Evolutionary conservation across 805 yeast genomes (phyloP).

Genomic region (Teunomyces gatunensis): DNA sequence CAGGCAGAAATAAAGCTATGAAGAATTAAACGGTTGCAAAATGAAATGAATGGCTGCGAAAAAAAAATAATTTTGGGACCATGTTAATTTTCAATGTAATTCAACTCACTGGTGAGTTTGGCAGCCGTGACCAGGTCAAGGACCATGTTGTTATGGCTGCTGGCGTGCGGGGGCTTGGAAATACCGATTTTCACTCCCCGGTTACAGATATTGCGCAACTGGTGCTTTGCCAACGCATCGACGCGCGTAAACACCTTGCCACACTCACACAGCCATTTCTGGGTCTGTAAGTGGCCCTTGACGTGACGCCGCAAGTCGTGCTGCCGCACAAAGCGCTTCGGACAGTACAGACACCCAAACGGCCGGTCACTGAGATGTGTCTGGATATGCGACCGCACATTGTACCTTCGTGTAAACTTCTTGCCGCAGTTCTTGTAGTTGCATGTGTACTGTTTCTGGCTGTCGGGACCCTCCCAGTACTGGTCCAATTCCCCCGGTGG

Average conservation of each 20-base stretch:
- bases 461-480: conserved; percentile 78
- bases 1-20: not conserved
- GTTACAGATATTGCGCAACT: conserved; percentile 73
- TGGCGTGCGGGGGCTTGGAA: conserved; percentile 18
- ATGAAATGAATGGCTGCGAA: not conserved
- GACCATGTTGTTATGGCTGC: not conserved
- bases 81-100: not conserved
- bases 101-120: conserved; percentile 6
- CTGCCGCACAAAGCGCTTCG: conserved; percentile 87
- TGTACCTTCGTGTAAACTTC: conserved; percentile 82
- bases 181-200: conserved; percentile 54
- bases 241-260: conserved; percentile 91
- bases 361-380: conserved; percentile 96
- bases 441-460: conserved; percentile 69
- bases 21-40: not conserved
- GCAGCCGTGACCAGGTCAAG: conserved; percentile 5
- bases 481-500: conserved; percentile 90
- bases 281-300: conserved; percentile 76
- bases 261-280: conserved; percentile 74
- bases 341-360: conserved; percentile 73
- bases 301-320: conserved; percentile 91
- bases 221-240: conserved; percentile 83
- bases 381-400: conserved; percentile 92
- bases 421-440: conserved; percentile 76
- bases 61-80: no score